Evolutionary conservation across 179 eudicot species (phyloP), one percentile per base, ranked within the genome.

Genomic region (Spergularia azorica): DNA sequence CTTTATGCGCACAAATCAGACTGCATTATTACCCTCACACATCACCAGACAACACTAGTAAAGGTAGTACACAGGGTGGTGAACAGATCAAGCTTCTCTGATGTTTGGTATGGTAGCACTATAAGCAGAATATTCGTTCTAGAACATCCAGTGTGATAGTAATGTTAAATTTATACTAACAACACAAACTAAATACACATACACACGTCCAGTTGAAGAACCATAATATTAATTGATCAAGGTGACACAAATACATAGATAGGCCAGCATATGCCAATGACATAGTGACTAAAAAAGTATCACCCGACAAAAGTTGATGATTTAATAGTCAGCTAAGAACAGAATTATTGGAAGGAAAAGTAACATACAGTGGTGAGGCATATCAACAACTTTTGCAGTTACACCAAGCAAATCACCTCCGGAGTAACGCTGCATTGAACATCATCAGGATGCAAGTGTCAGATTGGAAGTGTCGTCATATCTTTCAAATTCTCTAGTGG

Each of bases 371-470:
- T 82, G 86, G 66, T 91, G 91, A 76, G 99, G 98, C 99, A 95
- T 95, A 80, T 95, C 98, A 26, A 89, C 81, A 80, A 94, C 90
- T 83, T 87, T 91, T 38, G 95, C 97, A 41, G 91, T 92, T 66
- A 95, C 87, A 72, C 98, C 99, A 67, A 90, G 92, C 83, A 95
- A 84, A 88, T 95, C 99, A 59, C 82, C 84, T 62, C 98, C 99
- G 9, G 98, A 89, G 79, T 89, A 95, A 79, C 96, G 90, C 98
- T 92, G 91, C 74, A 86, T 67, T 12, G 38, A 52, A 78, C 59
- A 70, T 51, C 41, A 82, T 56, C 43, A 71, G 15, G 5, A 74
- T 70, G 21, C 71, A 57, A 70, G 67, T 16, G 63, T 74, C 57
- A 82, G 38, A 14, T 6, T 11, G 51, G 14, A 4, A 16, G 15